Evolutionary conservation across 176 grass and related monocot species (phyloP).

Genomic region (Alopecurus myosuroides): DNA sequence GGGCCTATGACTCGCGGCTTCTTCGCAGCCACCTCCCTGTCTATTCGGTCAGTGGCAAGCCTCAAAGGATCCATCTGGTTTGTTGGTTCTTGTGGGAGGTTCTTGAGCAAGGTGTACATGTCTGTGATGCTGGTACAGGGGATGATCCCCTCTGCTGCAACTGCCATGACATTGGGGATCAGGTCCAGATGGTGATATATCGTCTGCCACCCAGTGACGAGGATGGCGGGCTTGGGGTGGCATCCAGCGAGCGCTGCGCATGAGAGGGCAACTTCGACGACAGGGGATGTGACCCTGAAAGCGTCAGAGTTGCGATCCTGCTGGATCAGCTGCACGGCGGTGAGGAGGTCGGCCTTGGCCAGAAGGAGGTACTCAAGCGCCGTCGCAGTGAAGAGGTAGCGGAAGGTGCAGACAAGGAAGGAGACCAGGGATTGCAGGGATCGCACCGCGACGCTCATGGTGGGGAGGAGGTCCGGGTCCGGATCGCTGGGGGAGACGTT

Average conservation of each 20-base stretch:
- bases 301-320: background rate
- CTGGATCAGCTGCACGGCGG: background rate
- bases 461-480: background rate
- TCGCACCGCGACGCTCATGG: background rate
- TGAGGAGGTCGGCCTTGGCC: background rate
- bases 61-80: no score
- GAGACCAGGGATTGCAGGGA: background rate
- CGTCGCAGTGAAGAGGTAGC: background rate
- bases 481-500: background rate
- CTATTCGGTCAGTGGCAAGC: no score
- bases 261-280: background rate
- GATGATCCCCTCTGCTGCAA: no score
- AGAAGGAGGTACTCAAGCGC: background rate
- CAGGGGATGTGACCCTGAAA: background rate
- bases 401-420: background rate
- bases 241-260: background rate
- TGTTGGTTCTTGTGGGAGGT: no score
- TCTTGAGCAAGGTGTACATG: no score
- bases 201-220: no score
- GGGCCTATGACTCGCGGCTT: no score
- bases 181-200: no score
- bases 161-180: no score
- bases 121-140: no score
- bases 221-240: no score
- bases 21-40: no score